phyloP scores from a whole-genome alignment of 2,329 filamentous ascomycete genomes.

The Fusarium virguliforme region DNA sequence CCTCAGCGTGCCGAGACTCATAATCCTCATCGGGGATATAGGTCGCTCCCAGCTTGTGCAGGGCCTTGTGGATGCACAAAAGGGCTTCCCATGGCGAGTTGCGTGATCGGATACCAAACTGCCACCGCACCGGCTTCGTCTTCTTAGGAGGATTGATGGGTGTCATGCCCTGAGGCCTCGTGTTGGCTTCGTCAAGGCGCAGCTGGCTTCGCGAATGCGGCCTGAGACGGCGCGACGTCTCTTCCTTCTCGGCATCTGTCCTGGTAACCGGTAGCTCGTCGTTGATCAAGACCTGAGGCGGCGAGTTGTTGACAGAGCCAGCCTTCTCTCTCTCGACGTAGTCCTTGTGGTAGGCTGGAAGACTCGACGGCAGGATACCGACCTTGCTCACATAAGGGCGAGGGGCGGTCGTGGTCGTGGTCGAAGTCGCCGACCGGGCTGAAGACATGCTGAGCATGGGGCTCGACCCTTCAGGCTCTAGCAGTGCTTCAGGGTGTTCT shows the following conservation, averaged over 20 bases:
- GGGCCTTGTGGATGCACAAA: conserved; percentile 93
- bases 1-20: conserved; percentile 63
- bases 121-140: conserved; percentile 89
- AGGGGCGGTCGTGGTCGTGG: conserved; percentile 62
- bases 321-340: conserved; percentile 83
- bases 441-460: conserved; percentile 71
- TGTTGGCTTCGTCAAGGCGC: conserved; percentile 76
- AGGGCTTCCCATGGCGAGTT: conserved; percentile 96
- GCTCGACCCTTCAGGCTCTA: conserved; percentile 61
- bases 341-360: conserved; percentile 91
- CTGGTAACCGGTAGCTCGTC: conserved; percentile 68
- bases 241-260: conserved; percentile 83
- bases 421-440: conserved; percentile 68
- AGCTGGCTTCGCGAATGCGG: conserved; percentile 84
- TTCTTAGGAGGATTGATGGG: conserved; percentile 78
- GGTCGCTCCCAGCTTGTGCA: conserved; percentile 88
- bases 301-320: conserved; percentile 63
- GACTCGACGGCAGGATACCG: conserved; percentile 89
- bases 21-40: conserved; percentile 82
- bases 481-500: conserved; percentile 57
- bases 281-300: conserved; percentile 61
- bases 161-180: conserved; percentile 74
- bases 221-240: conserved; percentile 84
- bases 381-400: conserved; percentile 85
- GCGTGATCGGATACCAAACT: conserved; percentile 95